Conservation (phyloP, 2,329 filamentous ascomycete genomes). For the Fusarium beomiforme region DNA sequence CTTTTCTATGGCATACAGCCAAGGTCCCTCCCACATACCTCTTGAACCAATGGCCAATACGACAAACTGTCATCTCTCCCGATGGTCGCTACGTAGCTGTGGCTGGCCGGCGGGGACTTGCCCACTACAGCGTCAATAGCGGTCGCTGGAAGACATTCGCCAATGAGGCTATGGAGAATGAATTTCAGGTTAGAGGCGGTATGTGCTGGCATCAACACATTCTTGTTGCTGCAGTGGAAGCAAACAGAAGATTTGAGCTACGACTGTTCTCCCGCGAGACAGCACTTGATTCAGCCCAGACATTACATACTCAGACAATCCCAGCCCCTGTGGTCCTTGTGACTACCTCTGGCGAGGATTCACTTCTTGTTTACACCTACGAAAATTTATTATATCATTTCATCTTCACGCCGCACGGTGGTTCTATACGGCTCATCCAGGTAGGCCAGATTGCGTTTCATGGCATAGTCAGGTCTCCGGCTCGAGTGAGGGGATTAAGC, state of each 20-base stretch:
- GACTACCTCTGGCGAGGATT: conserved; percentile 90
- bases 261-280: conserved; percentile 93
- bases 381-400: conserved; percentile 97
- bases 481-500: conserved; percentile 89
- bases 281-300: conserved; percentile 75
- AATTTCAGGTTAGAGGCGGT: conserved; percentile 90
- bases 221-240: conserved; percentile 91
- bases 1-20: conserved; percentile 93
- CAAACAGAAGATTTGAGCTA: conserved; percentile 81
- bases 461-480: conserved; percentile 93
- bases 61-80: conserved; percentile 84
- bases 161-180: conserved; percentile 82
- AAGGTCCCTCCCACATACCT: conserved; percentile 88
- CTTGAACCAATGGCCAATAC: conserved; percentile 92
- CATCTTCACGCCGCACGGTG: conserved; percentile 79
- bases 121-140: conserved; percentile 95
- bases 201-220: conserved; percentile 99
- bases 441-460: conserved; percentile 99
- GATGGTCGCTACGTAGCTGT: conserved; percentile 95
- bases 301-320: conserved; percentile 81
- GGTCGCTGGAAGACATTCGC: conserved; percentile 96
- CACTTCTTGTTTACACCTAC: conserved; percentile 94
- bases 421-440: conserved; percentile 79
- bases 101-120: conserved; percentile 90
- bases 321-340: conserved; percentile 90